Evolutionary conservation across 2,329 filamentous ascomycete genomes (phyloP), one percentile per base, ranked within the genome.

Genomic region (Colletotrichum aenigma): DNA sequence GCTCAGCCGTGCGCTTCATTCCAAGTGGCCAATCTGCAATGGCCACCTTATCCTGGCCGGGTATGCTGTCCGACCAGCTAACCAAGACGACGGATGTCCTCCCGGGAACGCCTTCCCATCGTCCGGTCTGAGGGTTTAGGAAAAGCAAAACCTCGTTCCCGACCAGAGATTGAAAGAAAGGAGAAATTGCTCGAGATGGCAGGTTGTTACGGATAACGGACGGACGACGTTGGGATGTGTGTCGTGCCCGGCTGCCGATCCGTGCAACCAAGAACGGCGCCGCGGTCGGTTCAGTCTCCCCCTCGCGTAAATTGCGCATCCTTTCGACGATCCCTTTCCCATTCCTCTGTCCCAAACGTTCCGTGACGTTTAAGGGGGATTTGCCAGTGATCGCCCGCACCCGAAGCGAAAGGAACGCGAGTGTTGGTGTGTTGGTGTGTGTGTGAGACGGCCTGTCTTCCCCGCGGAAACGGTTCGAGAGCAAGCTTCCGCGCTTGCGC

Each of bases 341-440:
- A 64, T 43, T 24, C 30, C 55, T 30, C 56, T 28, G n/a, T 28
- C 26, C 67, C 67, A 74, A 64, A 61, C 66, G 58, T 62, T 68
- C 58, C 71, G 71, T 62, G 70, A 74, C 67, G 71, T 66, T 64
- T 38, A 73, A 75, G 69, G 62, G 62, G 69, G 73, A 60, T 73
- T 68, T 64, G n/a, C 61, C 67, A 61, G 32, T 58, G 73, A 75
- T 75, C 73, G 73, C 48, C 69, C 8, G 61, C 36, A 21, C 52
- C 36, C n/a, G 34, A 43, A 38, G 52, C 28, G 26, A 43, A 67
- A 58, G 68, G 62, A 66, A 74, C 61, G 69, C 21, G 68, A 74
- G 28, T 62, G 58, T 32, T 67, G 18, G 21, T 28, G 26, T 4
- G 26, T 36, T 36, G 18, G 56, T 15, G 43, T 28, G 43, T 52